Conservation (phyloP, 2,329 filamentous ascomycete genomes). For the Alternaria metachromatica region DNA sequence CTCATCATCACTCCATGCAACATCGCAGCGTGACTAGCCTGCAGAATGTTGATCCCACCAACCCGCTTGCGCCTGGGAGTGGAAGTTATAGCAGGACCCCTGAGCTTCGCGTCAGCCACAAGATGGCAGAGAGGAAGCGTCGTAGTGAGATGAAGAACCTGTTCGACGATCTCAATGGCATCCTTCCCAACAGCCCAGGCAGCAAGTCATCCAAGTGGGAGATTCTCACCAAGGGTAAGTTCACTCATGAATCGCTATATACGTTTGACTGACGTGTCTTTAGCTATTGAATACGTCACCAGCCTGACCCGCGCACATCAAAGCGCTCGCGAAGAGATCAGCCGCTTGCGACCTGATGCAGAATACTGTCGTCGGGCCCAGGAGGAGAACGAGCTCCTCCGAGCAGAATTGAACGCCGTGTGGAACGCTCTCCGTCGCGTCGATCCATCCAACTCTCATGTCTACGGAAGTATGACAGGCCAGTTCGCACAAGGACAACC, state of each 20-base stretch:
- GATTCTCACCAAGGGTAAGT: slow-evolving; percentile 80
- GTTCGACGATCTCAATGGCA: slow-evolving; percentile 79
- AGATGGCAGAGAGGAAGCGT: slow-evolving; percentile 82
- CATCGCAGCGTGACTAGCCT: slow-evolving; percentile 74
- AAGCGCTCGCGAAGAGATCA: slow-evolving; percentile 48
- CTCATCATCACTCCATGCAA: slow-evolving; percentile 78
- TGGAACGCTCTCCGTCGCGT: slow-evolving; percentile 55
- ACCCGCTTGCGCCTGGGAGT: slow-evolving; percentile 57
- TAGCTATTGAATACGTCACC: slow-evolving; percentile 60
- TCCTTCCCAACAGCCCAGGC: slow-evolving; percentile 80
- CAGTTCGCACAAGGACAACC: slow-evolving; percentile 51
- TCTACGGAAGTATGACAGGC: slow-evolving; percentile 56
- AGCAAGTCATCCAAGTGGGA: slow-evolving; percentile 92
- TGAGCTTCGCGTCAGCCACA: slow-evolving; percentile 82
- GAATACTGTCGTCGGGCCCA: slow-evolving; percentile 53
- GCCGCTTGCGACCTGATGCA: slow-evolving; percentile 53
- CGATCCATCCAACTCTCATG: slow-evolving; percentile 55
- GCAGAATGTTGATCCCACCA: slow-evolving; percentile 64
- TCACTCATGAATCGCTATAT: neutral
- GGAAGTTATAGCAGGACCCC: slow-evolving; percentile 85
- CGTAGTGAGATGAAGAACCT: slow-evolving; percentile 88
- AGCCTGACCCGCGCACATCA: slow-evolving; percentile 49
- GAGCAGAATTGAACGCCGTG: slow-evolving; percentile 55
- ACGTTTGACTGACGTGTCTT: slow-evolving; percentile 16
- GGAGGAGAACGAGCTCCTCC: slow-evolving; percentile 57